Percentiles rank a stretch among this genome's conserved stretches.
These are phyloP conservation scores for Tolypocladium ovalisporum DNA, from an alignment of 2,329 filamentous ascomycete genomes.

Conservation along the genomic window DNA sequence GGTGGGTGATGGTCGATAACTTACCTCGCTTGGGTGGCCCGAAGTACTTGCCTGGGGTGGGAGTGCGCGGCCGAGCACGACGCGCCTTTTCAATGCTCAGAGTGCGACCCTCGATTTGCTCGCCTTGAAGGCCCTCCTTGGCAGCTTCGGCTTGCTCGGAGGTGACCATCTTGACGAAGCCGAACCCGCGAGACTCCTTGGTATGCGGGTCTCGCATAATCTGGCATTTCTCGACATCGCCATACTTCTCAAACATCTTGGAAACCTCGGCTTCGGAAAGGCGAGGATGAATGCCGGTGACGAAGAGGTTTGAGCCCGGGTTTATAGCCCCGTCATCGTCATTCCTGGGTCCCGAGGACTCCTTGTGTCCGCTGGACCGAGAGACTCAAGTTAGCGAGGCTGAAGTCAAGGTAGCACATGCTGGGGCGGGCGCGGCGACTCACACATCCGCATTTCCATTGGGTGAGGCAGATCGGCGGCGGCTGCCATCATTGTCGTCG, in stretches of 20 bases:
- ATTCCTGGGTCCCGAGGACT: slow-evolving; percentile 35
- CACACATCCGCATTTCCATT: slow-evolving; percentile 31
- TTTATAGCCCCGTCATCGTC: slow-evolving; percentile 74
- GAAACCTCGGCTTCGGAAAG: slow-evolving; percentile 83
- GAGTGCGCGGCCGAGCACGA: slow-evolving; percentile 85
- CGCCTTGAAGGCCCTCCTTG: slow-evolving; percentile 90
- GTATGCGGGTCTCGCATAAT: slow-evolving; percentile 99
- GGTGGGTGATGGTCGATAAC: slow-evolving; percentile 20
- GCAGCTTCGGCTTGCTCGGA: slow-evolving; percentile 92
- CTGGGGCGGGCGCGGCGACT: slow-evolving; percentile 2
- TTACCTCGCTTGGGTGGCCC: slow-evolving; percentile 94
- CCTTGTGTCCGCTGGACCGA: slow-evolving; percentile 34
- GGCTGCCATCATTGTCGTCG: slow-evolving; percentile 48
- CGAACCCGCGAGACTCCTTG: slow-evolving; percentile 96
- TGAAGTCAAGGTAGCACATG: slow-evolving; percentile 5
- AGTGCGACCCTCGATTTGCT: slow-evolving; percentile 88
- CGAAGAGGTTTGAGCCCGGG: slow-evolving; percentile 95
- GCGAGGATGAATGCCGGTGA: slow-evolving; percentile 93
- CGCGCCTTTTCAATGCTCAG: slow-evolving; percentile 98
- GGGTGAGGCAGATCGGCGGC: slow-evolving; percentile 53
- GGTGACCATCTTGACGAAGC: slow-evolving; percentile 98
- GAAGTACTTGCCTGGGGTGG: slow-evolving; percentile 98
- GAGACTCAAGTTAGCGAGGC: background rate
- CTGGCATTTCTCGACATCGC: slow-evolving; percentile 97
- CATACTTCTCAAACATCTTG: slow-evolving; percentile 96